Percentiles rank a stretch among this genome's conserved stretches.
phyloP scores from a whole-genome alignment of 2,329 filamentous ascomycete genomes.

The Diplocarpon mali region DNA sequence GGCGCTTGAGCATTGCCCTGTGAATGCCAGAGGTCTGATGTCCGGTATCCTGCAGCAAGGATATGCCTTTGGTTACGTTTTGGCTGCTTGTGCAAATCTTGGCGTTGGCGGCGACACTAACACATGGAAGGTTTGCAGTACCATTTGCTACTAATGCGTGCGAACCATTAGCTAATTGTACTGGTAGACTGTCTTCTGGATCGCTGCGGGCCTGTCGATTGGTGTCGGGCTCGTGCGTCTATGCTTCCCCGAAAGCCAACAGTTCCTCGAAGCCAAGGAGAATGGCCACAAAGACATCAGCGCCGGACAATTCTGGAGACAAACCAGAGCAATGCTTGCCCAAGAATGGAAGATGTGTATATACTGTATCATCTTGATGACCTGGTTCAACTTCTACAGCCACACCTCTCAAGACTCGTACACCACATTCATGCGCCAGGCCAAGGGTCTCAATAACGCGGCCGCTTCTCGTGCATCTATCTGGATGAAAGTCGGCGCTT shows the following conservation, averaged over 20 bases:
- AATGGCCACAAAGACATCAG: conserved; percentile 39
- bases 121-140: conserved; percentile 62
- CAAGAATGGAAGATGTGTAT: conserved; percentile 67
- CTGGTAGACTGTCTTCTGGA: conserved; percentile 14
- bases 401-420: conserved; percentile 64
- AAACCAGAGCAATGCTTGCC: conserved; percentile 55
- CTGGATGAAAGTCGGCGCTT: conserved; percentile 57
- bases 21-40: conserved; percentile 20
- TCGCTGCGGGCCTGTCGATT: conserved; percentile 53
- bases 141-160: neutral
- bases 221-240: conserved; percentile 56
- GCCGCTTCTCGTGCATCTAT: conserved; percentile 57
- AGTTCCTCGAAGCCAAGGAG: conserved; percentile 61
- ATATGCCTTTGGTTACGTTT: conserved; percentile 21
- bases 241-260: conserved; percentile 61
- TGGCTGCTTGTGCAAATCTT: conserved; percentile 46
- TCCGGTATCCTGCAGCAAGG: conserved; percentile 22
- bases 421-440: conserved; percentile 56
- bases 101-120: conserved; percentile 54
- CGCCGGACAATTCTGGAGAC: conserved; percentile 51
- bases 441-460: conserved; percentile 56
- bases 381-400: conserved; percentile 51
- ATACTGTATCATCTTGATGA: conserved; percentile 72
- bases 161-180: neutral
- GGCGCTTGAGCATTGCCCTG: conserved; percentile 48